These are phyloP conservation scores for Tillandsia fasciculata DNA, from an alignment of 176 grass and related monocot species.

Conservation along the genomic window DNA sequence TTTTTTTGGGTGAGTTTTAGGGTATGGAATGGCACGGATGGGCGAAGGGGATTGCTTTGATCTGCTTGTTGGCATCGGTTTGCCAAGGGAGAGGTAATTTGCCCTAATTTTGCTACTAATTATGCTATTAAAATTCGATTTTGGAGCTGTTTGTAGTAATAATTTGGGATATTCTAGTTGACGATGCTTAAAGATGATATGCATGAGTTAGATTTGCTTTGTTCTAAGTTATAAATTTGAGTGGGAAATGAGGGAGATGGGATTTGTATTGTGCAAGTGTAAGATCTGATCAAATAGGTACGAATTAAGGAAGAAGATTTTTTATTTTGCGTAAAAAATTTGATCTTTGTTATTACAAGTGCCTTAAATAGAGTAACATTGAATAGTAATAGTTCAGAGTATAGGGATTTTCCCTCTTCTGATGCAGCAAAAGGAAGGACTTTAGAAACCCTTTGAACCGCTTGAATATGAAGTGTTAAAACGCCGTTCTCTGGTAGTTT, in stretches of 20 bases:
- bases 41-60: background rate
- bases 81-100: background rate
- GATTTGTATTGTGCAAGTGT: background rate
- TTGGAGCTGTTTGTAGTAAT: background rate
- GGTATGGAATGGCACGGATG: background rate
- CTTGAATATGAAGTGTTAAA: no score
- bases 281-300: background rate
- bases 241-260: background rate
- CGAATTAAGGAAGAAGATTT: background rate
- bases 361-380: no score
- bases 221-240: background rate
- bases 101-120: background rate
- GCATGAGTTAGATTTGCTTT: background rate
- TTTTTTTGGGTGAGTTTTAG: background rate
- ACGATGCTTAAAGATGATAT: background rate
- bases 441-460: no score
- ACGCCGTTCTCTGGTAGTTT: no score
- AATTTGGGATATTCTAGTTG: background rate
- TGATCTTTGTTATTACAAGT: no score
- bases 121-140: background rate
- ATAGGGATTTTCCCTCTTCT: no score
- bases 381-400: no score
- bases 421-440: no score
- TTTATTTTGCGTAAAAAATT: background rate
- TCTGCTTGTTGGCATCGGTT: background rate